Percentiles rank a stretch among this genome's conserved stretches.
phyloP scores from a whole-genome alignment of 768 basidiomycete species.

The Polyporus arcularius region DNA sequence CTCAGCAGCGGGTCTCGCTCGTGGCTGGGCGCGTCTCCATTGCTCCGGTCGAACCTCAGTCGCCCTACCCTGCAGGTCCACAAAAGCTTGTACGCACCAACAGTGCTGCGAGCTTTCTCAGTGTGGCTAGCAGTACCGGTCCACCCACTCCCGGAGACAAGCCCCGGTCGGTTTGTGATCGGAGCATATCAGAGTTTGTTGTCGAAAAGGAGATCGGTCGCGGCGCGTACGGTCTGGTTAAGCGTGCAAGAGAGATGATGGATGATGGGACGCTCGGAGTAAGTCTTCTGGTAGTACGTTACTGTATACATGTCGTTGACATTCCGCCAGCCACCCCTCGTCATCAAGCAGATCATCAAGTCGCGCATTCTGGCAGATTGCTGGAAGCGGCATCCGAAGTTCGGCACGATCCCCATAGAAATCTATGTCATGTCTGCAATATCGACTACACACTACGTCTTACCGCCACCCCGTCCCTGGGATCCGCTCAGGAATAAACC shows the following conservation, averaged over 20 bases:
- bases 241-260: conserved; percentile 79
- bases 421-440: conserved; percentile 93
- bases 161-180: conserved; percentile 51
- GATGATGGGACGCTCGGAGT: conserved; percentile 82
- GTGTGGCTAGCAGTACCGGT: conserved; percentile 57
- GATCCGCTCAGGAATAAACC: conserved; percentile 60
- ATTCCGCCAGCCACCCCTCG: conserved; percentile 69
- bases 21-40: conserved; percentile 82
- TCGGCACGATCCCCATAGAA: conserved; percentile 98
- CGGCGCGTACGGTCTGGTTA: conserved; percentile 95
- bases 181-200: conserved; percentile 82
- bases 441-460: conserved; percentile 75
- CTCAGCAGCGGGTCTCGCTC: conserved; percentile 82
- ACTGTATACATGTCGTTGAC: conserved; percentile 3
- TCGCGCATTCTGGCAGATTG: conserved; percentile 98
- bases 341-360: conserved; percentile 99
- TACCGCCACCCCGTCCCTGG: conserved; percentile 83
- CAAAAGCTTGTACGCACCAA: conserved; percentile 64
- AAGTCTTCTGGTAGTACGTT: conserved; percentile 35
- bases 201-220: conserved; percentile 89
- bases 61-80: conserved; percentile 59
- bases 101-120: conserved; percentile 65
- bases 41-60: conserved; percentile 72
- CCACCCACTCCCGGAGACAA: conserved; percentile 58
- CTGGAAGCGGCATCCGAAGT: conserved; percentile 95